Evolutionary conservation across 1,284 basidiomycete genomes (phyloP).

Genomic region (Pseudomicrostroma phylloplanum): DNA sequence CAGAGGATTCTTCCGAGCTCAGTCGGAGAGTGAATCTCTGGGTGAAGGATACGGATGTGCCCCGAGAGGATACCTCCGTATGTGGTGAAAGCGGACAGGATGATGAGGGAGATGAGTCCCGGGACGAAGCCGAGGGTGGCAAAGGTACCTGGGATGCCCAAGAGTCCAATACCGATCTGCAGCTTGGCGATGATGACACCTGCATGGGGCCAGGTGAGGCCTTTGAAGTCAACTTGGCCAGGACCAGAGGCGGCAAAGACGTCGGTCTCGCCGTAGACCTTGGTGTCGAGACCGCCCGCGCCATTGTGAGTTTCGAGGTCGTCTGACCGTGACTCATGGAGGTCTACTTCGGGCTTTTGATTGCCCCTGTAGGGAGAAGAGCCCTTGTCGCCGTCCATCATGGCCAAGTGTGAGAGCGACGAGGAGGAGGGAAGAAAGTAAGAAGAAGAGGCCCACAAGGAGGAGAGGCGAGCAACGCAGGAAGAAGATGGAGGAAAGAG

Average conservation of each 20-base stretch:
- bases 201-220: constrained; percentile 5
- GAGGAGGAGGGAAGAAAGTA: too few species aligned
- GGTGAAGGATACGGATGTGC: constrained; percentile 5
- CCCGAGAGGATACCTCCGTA: neutral
- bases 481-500: too few species aligned
- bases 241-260: constrained; percentile 2
- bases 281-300: too few species aligned
- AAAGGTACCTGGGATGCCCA: constrained; percentile 8
- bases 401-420: too few species aligned
- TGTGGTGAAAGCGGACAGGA: neutral
- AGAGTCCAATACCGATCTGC: constrained; percentile 8
- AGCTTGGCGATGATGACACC: constrained; percentile 5
- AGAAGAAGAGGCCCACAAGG: too few species aligned
- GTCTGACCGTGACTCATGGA: too few species aligned
- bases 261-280: neutral
- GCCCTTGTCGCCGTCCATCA: too few species aligned
- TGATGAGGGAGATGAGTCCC: constrained; percentile 6
- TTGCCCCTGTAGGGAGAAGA: too few species aligned
- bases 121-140: constrained; percentile 7
- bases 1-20: constrained; percentile 6
- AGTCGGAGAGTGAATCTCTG: neutral
- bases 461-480: too few species aligned
- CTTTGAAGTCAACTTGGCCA: neutral
- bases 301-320: too few species aligned
- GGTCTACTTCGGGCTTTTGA: too few species aligned